Conservation (phyloP, 257 asterid species). For the Ballota nigra region DNA sequence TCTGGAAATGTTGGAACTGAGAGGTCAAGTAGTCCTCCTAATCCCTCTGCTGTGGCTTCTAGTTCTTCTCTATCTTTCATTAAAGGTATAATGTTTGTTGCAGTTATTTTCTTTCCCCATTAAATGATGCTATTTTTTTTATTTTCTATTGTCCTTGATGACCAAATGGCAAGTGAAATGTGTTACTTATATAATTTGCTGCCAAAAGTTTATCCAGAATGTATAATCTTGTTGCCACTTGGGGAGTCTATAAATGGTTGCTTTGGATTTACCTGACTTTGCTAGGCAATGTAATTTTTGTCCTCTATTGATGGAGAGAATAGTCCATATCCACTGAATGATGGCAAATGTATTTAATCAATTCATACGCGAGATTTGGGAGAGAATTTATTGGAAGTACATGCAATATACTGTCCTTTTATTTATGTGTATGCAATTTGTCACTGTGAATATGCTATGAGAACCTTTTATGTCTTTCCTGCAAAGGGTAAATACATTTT, state of each 20-base stretch:
- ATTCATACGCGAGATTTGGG: background rate
- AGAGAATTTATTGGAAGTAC: background rate
- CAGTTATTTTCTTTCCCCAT: background rate
- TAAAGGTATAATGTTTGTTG: constrained; percentile 53
- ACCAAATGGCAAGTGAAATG: background rate
- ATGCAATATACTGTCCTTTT: background rate
- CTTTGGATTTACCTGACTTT: constrained; percentile 8
- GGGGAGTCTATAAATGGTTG: background rate
- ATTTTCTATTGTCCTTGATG: constrained; percentile 3
- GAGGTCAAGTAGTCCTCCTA: constrained; percentile 45
- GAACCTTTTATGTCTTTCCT: background rate
- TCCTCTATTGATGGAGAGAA: background rate
- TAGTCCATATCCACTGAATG: constrained; percentile 3
- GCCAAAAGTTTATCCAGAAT: background rate
- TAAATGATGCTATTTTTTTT: background rate
- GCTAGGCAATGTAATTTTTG: background rate
- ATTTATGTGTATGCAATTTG: background rate
- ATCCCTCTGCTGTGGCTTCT: constrained; percentile 41
- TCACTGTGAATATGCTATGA: background rate
- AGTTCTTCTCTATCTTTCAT: constrained; percentile 79
- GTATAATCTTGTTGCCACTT: background rate
- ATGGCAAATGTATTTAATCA: background rate
- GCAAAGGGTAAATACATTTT: background rate
- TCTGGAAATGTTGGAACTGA: constrained; percentile 53
- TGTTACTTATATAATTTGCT: background rate